Evolutionary conservation across 306 rosid species (phyloP), one percentile per base, ranked within the genome.

Genomic region (Trifolium dubium): DNA sequence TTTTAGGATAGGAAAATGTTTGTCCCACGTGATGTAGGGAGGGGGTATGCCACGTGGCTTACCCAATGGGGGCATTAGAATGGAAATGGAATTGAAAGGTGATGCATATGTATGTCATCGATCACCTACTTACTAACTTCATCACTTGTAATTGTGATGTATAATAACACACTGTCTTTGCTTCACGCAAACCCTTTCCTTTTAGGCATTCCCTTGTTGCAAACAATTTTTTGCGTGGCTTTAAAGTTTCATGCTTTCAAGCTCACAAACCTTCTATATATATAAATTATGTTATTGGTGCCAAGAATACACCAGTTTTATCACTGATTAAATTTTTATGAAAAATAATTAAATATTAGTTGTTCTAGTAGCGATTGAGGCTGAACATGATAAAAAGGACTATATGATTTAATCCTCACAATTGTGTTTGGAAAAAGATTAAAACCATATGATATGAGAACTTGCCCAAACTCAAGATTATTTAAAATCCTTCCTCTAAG

Each of bases 111-210:
- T 37, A 2, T 37, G 40, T 37, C 40, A 37, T 37, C 3, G 28
- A 77, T 85, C 86, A 79, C 84, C 82, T 75, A 54, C 81, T 64
- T 65, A 41, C 69, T 64, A 64, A 64, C 69, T 43, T 37, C 58
- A 67, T 65, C 54, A 18, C 69, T 37, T 17, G 40, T 37, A 6
- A 17, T 17, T 64, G 35, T 63, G 15, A 50, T 40, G 44, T 60
- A 34, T 32, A 2, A 14, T 8, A 23, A 14, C n/a, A 39, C 80
- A 80, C 67, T 78, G 53, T 85, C 80, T 81, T 90, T 93, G 97
- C 98, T 93, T 93, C 92, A 93, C 97, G 98, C 97, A 90, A 90
- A 71, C 89, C 75, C 83, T 79, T 54, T 34, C 63, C 59, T 19
- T 58, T 70, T 23, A n/a, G n/a, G n/a, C n/a, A 54, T 11, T 70